These are phyloP conservation scores for Monarda citriodora DNA, from an alignment of 305 asterid genomes.

Conservation along the genomic window DNA sequence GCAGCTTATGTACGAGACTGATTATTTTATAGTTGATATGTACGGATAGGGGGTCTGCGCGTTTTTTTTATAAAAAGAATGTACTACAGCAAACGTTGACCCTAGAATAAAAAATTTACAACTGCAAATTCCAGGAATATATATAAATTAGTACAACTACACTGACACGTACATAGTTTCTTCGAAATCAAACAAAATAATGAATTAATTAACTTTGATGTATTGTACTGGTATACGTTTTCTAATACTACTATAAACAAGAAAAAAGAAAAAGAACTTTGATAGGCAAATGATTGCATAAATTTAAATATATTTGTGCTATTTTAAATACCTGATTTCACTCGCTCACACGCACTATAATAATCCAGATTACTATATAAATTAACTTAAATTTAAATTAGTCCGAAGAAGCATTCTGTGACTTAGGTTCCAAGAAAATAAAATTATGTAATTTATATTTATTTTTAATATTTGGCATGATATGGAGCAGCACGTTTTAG, in stretches of 20 bases:
- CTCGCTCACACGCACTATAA: conserved; percentile 1
- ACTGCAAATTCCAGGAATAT: conserved; percentile 10
- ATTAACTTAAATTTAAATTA: too few species aligned
- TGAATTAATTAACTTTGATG: neutral
- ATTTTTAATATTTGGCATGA: neutral
- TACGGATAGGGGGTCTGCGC: too few species aligned
- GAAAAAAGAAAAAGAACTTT: neutral
- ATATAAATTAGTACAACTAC: neutral
- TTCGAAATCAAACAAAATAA: neutral
- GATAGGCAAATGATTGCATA: neutral
- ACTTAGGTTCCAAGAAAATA: too few species aligned
- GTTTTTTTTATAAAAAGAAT: too few species aligned
- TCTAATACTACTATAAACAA: neutral
- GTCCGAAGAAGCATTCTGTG: too few species aligned
- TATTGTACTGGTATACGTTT: too few species aligned
- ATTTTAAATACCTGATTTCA: neutral
- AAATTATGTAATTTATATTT: too few species aligned
- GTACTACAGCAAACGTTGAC: conserved; percentile 4
- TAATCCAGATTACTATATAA: neutral
- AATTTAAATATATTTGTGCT: neutral
- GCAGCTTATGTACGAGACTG: too few species aligned
- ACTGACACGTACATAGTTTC: neutral
- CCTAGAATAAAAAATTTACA: neutral
- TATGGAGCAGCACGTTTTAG: conserved; percentile 4
- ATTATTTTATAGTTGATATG: too few species aligned